These are phyloP conservation scores for Solanum okadae DNA, from an alignment of 257 asterid species.

Conservation along the genomic window DNA sequence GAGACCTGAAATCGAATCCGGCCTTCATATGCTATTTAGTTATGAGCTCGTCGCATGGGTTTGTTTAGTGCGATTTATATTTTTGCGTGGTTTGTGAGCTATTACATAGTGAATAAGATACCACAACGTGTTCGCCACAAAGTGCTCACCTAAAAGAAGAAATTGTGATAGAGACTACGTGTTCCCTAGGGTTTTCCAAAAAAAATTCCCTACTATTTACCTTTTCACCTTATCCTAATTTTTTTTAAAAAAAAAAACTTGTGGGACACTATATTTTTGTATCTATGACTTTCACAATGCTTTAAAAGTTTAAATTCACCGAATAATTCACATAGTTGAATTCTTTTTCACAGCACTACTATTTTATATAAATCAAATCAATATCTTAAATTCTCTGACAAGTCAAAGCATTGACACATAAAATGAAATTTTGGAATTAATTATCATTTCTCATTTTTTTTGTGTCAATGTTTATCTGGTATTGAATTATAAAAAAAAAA, in stretches of 20 bases:
- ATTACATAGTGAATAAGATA: no score
- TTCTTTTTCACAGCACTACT: neutral
- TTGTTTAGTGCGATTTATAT: no score
- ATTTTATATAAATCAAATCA: neutral
- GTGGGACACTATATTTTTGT: neutral
- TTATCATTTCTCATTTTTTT: neutral
- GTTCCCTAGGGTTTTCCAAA: neutral
- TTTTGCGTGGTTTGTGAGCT: rapidly evolving
- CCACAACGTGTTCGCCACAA: rapidly evolving
- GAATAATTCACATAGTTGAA: neutral
- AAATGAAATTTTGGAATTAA: neutral
- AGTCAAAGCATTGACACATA: neutral
- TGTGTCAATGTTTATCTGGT: neutral
- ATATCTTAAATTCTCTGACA: neutral
- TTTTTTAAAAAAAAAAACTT: no score
- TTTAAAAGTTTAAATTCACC: neutral
- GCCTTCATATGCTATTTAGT: neutral
- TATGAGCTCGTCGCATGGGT: neutral
- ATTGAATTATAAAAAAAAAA: neutral
- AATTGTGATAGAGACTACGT: rapidly evolving
- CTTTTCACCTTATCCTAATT: neutral
- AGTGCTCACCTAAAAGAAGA: neutral
- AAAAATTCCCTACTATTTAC: neutral
- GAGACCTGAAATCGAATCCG: neutral
- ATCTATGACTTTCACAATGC: neutral